Evolutionary conservation across 2,329 filamentous ascomycete species (phyloP).

Genomic region (Dactylonectria estremocensis): DNA sequence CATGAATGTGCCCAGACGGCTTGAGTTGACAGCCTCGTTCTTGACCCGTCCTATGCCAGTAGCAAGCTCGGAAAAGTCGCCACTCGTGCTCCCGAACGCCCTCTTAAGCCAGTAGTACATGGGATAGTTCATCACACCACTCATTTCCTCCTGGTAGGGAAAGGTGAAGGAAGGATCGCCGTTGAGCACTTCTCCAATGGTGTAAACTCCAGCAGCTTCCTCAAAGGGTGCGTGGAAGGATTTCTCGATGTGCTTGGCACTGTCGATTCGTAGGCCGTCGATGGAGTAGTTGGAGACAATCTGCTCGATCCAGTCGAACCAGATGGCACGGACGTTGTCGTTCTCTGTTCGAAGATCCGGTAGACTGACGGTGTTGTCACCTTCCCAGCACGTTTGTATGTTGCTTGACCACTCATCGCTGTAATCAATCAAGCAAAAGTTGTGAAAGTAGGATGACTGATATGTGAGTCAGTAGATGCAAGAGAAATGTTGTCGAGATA

Average conservation of each 20-base stretch:
- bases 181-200: constrained; percentile 73
- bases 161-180: constrained; percentile 66
- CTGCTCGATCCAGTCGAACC: constrained; percentile 71
- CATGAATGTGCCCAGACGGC: constrained; percentile 34
- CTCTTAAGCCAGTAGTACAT: constrained; percentile 54
- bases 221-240: constrained; percentile 71
- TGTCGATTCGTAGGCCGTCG: constrained; percentile 74
- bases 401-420: constrained; percentile 30
- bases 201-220: constrained; percentile 69
- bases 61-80: constrained; percentile 31
- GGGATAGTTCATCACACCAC: constrained; percentile 75
- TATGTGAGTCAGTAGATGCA: background rate
- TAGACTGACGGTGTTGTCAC: constrained; percentile 54
- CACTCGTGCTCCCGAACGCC: constrained; percentile 27
- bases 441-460: constrained; percentile 34
- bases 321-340: constrained; percentile 62
- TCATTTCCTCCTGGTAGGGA: constrained; percentile 68
- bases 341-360: constrained; percentile 74
- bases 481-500: too few relatives aligned
- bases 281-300: constrained; percentile 74
- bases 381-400: constrained; percentile 35
- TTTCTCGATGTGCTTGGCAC: constrained; percentile 73
- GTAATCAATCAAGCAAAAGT: constrained; percentile 37
- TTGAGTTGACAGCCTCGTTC: constrained; percentile 34
- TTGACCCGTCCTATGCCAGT: constrained; percentile 29